These are phyloP conservation scores for Exophiala aquamarina DNA, from an alignment of 2,329 filamentous ascomycete species.

Conservation along the genomic window DNA sequence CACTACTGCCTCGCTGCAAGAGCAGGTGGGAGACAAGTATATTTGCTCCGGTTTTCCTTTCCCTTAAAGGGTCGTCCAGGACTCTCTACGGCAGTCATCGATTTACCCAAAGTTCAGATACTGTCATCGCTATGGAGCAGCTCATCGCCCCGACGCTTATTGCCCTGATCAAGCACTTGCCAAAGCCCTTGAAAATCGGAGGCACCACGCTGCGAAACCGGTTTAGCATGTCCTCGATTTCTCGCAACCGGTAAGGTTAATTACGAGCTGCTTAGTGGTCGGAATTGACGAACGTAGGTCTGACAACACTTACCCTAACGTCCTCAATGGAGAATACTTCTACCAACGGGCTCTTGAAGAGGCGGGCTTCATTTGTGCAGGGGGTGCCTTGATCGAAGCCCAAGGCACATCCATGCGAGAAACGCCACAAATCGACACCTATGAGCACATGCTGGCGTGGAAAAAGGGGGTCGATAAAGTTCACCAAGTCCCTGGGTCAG, in stretches of 20 bases:
- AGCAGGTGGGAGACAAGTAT: too few relatives aligned
- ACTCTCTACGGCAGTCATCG: background rate
- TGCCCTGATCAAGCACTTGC: constrained; percentile 1
- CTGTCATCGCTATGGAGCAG: background rate
- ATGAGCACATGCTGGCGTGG: constrained; percentile 5
- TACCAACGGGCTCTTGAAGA: constrained; percentile 3
- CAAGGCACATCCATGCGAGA: constrained; percentile 6
- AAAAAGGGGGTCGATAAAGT: constrained; percentile 6
- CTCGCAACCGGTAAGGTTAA: constrained; percentile 3
- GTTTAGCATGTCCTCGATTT: constrained; percentile 6
- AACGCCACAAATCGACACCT: constrained; percentile 5
- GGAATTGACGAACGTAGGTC: background rate
- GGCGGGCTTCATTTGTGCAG: constrained; percentile 3
- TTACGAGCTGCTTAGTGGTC: background rate
- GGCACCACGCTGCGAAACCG: constrained; percentile 1
- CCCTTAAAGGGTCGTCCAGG: too few relatives aligned
- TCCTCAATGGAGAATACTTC: constrained; percentile 5
- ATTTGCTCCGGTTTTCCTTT: too few relatives aligned
- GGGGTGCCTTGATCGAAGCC: constrained; percentile 4
- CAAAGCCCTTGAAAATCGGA: constrained; percentile 2
- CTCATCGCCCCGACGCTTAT: constrained; percentile 1
- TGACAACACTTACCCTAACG: constrained; percentile 6
- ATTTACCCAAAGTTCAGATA: background rate
- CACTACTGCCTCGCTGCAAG: too few relatives aligned
- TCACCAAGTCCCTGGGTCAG: constrained; percentile 2